A percentile compares a stretch with the other conserved stretches of the same genome.
Conservation (phyloP, 176 grass and related monocot species). For the Elymus sibiricus region DNA sequence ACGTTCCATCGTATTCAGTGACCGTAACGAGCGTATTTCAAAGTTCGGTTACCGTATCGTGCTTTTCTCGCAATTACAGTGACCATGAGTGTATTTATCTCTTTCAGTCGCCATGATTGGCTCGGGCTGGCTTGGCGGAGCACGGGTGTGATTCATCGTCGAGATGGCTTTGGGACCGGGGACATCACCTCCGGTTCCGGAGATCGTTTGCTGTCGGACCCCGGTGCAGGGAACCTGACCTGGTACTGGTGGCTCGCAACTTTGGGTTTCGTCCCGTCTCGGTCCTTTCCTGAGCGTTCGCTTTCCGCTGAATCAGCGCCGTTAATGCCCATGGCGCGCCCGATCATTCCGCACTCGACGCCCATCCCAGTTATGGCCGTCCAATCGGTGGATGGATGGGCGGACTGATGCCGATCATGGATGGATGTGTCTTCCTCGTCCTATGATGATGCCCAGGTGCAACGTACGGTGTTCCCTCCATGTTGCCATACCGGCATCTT, state of each 20-base stretch:
- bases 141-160: neutral
- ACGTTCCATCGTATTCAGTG: neutral
- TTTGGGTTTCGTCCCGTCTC: neutral
- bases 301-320: neutral
- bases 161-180: too few species aligned
- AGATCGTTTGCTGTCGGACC: neutral
- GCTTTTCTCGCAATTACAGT: neutral
- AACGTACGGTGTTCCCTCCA: neutral
- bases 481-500: neutral
- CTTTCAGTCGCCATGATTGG: neutral
- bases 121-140: neutral
- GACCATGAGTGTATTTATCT: neutral
- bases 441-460: constrained; percentile 21
- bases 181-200: too few species aligned
- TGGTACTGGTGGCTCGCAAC: neutral
- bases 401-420: too few species aligned
- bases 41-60: too few species aligned
- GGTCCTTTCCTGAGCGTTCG: neutral
- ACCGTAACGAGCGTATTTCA: too few species aligned
- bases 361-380: neutral
- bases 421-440: neutral
- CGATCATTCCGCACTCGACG: neutral
- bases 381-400: neutral
- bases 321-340: neutral
- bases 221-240: constrained; percentile 1